A percentile compares a stretch with the other conserved stretches of the same genome.
Conservation (phyloP, 495 filamentous ascomycete genomes). For the Xylaria longipes region DNA sequence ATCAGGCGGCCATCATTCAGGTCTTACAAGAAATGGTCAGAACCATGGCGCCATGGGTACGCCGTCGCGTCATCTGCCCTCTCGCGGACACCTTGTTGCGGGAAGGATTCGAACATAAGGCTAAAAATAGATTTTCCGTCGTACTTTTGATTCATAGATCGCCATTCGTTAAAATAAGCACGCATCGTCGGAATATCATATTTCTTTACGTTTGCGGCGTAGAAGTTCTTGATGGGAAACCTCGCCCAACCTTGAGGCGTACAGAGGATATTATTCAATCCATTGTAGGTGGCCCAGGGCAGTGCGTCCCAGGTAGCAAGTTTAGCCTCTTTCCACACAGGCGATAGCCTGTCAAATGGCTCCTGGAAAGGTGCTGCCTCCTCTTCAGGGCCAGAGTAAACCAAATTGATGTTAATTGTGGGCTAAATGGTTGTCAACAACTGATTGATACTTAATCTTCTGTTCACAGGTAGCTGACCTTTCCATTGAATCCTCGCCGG, state of each 20-base stretch:
- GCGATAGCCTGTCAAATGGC: background rate
- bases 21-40: constrained; percentile 1
- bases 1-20: background rate
- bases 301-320: background rate
- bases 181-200: constrained; percentile 8
- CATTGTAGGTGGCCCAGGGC: constrained; percentile 10
- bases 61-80: background rate
- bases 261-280: constrained; percentile 9
- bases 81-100: background rate
- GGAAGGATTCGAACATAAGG: constrained; percentile 7
- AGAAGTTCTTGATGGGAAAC: constrained; percentile 15
- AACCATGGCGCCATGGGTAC: background rate
- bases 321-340: constrained; percentile 1
- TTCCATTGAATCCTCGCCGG: background rate
- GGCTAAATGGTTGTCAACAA: background rate
- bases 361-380: background rate
- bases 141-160: constrained; percentile 5
- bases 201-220: constrained; percentile 3
- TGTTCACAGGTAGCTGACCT: background rate
- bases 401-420: background rate
- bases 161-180: background rate
- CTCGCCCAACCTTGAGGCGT: constrained; percentile 4
- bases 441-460: background rate
- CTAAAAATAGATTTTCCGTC: background rate
- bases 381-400: constrained; percentile 3